Evolutionary conservation across 768 basidiomycete genomes (phyloP), one percentile per base, ranked within the genome.

Genomic region (Pholiota molesta): DNA sequence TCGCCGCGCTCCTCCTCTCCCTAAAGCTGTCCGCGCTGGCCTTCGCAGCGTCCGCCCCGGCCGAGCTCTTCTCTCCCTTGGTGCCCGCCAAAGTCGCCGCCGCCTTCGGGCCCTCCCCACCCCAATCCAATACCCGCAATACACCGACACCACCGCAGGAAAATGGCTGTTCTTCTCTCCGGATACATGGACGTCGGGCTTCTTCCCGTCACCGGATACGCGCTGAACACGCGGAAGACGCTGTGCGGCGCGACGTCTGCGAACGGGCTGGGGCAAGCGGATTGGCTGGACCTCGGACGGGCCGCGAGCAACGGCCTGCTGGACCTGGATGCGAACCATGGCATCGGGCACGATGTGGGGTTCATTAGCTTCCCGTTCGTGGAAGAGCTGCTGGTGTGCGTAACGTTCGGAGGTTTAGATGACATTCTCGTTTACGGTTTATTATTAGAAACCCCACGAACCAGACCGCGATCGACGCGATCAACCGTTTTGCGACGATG

Each of bases 311-410:
- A 77, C 17, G 84, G 79, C 2, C 71, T 87, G 68, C 72, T 87
- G 5, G 80, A 82, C 0, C 76, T 86, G 1, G 81, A 85, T 65
- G 68, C 68, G 5, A 73, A 75, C 29, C 84, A 80, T 55, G 76
- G 71, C 17, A 77, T 87, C 29, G 86, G 84, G 13, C 89, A 91
- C 66, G 89, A 91, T 68, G 85, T 88, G 31, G 90, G 89, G 8
- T 91, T 89, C 71, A 71, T 90, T 65, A 88, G 87, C 72, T 88
- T 83, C 66, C 86, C 89, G 0, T 90, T 90, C 68, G 76, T 83
- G 51, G 80, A 86, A 54, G 90, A 91, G 67, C 72, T 89, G 16
- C 64, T 68, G 10, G 65, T 90, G 88, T 90, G 66, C 52, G 86
- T 79, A 6, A 28, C 33, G 37, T 47, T 40, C 40, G 19, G n/a